These are phyloP conservation scores for Penicillium palitans DNA, from an alignment of 2,329 filamentous ascomycete species.

Conservation along the genomic window DNA sequence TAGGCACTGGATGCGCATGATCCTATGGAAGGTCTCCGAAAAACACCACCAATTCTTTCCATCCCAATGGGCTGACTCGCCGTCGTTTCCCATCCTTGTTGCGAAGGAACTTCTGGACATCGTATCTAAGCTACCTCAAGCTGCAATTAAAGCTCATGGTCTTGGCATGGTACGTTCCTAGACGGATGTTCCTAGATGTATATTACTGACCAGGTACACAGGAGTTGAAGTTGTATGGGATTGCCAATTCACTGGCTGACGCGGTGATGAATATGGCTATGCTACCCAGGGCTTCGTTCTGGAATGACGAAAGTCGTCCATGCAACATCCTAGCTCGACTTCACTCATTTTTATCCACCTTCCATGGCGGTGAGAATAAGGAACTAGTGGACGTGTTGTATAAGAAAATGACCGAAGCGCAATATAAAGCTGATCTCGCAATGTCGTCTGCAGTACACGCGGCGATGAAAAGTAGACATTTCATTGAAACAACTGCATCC, in stretches of 20 bases:
- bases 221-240: background rate
- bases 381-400: background rate
- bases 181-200: background rate
- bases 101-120: background rate
- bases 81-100: background rate
- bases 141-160: background rate
- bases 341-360: background rate
- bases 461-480: background rate
- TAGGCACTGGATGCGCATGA: background rate
- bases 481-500: background rate
- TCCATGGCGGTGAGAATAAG: background rate
- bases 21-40: background rate
- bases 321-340: background rate
- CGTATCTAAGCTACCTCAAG: background rate
- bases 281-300: background rate
- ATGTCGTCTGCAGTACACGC: background rate
- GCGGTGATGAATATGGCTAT: background rate
- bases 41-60: constrained; percentile 33
- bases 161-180: background rate
- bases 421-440: background rate
- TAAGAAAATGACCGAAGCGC: background rate
- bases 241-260: background rate
- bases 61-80: background rate
- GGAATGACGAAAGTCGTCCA: background rate
- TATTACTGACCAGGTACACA: background rate